Base-by-base conservation (phyloP, 2,329 filamentous ascomycete species). In the Ophiostoma populinum region DNA sequence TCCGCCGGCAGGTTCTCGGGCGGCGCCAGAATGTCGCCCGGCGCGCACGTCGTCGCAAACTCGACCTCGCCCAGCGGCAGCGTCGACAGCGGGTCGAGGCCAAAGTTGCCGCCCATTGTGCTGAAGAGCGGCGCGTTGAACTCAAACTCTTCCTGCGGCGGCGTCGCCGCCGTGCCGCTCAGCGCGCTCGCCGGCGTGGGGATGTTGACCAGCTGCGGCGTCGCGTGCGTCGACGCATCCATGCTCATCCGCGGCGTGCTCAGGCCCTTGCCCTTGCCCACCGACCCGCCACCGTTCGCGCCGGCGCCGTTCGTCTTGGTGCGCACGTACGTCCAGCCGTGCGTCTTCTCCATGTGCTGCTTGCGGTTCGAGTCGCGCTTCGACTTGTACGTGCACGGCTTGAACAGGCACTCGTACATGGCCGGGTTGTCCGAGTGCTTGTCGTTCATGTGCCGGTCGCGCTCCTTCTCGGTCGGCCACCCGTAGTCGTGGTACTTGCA, bases 321-420 rank as follows among this genome's bases (percentile, higher is more conserved):
- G 44, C 87, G 80, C 37, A 86, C 68, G 47, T 94, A 94, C n/a
- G 67, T 65, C 79, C 82, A 93, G 39, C 77, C 76, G 49, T 95
- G 86, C 1, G 82, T 79, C 57, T 94, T 94, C 62, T 95, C 87
- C 86, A 94, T 94, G 58, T 95, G 86, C 56, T 94, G 87, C 55
- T 94, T 94, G 69, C 83, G 92, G 56, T 95, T 95, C 43, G 80
- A 90, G 60, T 93, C 80, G 40, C 86, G 78, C 65, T 95, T 95
- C 9, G 86, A 93, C 50, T 83, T 80, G 62, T 95, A 95, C 1
- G 80, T 75, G 65, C 90, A 95, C 17, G 78, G 78, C 47, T 74
- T 67, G 57, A 70, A 95, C 32, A 74, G 59, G 58, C 90, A 98
- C 58, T 81, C 75, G 56, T 75, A 93, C 61, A 92, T 75, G 28